Evolutionary conservation across 2,329 filamentous ascomycete species (phyloP).

Genomic region (Aspergillus sp.): DNA sequence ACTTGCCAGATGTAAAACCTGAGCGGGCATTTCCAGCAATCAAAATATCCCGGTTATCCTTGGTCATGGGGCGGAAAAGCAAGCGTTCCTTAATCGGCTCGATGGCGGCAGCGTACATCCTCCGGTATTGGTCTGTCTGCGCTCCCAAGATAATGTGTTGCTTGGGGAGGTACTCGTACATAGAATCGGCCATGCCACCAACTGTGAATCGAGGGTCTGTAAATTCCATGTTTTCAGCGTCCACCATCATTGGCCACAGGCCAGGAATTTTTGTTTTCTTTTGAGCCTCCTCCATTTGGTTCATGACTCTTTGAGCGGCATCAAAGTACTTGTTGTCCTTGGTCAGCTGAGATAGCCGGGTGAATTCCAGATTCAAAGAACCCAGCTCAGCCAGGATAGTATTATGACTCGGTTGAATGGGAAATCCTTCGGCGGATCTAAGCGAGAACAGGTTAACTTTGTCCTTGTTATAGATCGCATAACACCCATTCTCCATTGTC

Average conservation of each 20-base stretch:
- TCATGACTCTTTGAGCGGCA: constrained; percentile 76
- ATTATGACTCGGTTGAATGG: constrained; percentile 50
- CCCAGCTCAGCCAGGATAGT: constrained; percentile 69
- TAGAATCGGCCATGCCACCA: constrained; percentile 45
- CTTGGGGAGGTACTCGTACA: constrained; percentile 49
- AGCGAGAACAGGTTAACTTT: constrained; percentile 33
- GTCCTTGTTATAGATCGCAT: constrained; percentile 13
- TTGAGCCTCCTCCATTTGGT: constrained; percentile 72
- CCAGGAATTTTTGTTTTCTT: constrained; percentile 66
- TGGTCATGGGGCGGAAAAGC: constrained; percentile 42
- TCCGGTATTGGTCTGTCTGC: constrained; percentile 35
- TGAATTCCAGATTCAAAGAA: constrained; percentile 85
- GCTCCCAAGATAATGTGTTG: constrained; percentile 42
- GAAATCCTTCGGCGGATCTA: constrained; percentile 25
- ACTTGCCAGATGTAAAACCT: constrained; percentile 10
- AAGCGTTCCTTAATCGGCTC: constrained; percentile 35
- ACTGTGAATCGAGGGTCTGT: constrained; percentile 34
- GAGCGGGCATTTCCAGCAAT: constrained; percentile 31
- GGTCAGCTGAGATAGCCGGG: constrained; percentile 78
- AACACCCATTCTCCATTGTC: not conserved
- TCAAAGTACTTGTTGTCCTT: constrained; percentile 81
- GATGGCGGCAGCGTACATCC: constrained; percentile 40
- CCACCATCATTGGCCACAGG: constrained; percentile 72
- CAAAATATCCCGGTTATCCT: constrained; percentile 34
- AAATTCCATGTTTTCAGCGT: constrained; percentile 43